Conservation (phyloP, 2,329 filamentous ascomycete species). For the Uncinocarpus reesii region DNA sequence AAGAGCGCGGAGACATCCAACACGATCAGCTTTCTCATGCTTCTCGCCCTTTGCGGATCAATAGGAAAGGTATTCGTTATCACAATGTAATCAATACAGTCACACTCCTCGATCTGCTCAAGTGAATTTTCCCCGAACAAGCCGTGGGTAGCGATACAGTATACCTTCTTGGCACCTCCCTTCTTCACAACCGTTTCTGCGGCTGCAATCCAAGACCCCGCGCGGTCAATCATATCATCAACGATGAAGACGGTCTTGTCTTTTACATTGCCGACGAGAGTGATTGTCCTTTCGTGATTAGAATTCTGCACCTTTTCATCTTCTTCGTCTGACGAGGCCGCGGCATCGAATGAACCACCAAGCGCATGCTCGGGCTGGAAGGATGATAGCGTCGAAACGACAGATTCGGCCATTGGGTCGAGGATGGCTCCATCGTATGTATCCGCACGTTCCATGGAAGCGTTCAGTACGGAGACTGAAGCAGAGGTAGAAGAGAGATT, state of each 20-base stretch:
- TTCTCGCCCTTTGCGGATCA: constrained; percentile 57
- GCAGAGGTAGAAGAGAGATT: constrained; percentile 40
- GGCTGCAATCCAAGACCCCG: constrained; percentile 91
- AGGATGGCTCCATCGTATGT: constrained; percentile 47
- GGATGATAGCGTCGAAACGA: constrained; percentile 71
- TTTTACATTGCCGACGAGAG: constrained; percentile 88
- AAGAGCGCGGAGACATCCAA: constrained; percentile 82
- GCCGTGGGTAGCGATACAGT: constrained; percentile 94
- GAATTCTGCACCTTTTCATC: constrained; percentile 53
- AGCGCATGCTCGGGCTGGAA: constrained; percentile 59
- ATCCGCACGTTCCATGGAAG: constrained; percentile 41
- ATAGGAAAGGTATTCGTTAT: constrained; percentile 98
- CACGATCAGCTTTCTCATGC: constrained; percentile 72
- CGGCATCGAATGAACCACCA: constrained; percentile 74
- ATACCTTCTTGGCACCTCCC: constrained; percentile 83
- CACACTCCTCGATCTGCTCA: constrained; percentile 79
- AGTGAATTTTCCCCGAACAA: constrained; percentile 85
- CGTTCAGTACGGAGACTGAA: constrained; percentile 51
- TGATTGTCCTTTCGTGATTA: constrained; percentile 86
- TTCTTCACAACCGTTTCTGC: constrained; percentile 94
- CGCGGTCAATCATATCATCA: constrained; percentile 98
- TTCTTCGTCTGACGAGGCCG: constrained; percentile 86
- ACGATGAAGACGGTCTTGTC: constrained; percentile 85
- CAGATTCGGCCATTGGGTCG: constrained; percentile 74
- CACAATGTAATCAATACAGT: constrained; percentile 86